These are phyloP conservation scores for Colletotrichum truncatum DNA, from an alignment of 2,329 filamentous ascomycete species.

Conservation along the genomic window DNA sequence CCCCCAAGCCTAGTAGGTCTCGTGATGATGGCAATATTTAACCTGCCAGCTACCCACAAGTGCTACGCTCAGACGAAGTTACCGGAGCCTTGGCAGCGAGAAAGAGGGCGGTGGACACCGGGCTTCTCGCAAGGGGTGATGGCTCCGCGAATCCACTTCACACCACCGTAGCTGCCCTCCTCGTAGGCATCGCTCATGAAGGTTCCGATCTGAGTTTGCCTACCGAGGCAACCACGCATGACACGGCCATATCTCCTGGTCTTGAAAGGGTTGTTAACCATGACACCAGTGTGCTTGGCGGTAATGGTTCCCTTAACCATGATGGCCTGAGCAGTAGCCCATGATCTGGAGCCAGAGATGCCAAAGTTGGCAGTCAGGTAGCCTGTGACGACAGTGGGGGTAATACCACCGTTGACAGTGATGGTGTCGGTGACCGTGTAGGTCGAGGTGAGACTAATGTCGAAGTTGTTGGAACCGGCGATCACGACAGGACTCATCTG, in stretches of 20 bases:
- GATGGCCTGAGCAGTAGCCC: constrained; percentile 8
- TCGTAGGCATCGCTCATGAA: constrained; percentile 17
- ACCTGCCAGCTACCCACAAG: too few species aligned
- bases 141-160: constrained; percentile 10
- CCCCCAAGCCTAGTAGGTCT: too few species aligned
- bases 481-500: constrained; percentile 13
- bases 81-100: not conserved
- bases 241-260: constrained; percentile 13
- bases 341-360: constrained; percentile 1
- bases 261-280: constrained; percentile 19
- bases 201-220: not conserved
- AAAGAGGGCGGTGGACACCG: constrained; percentile 2
- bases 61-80: not conserved
- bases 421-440: constrained; percentile 14
- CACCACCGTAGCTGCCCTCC: constrained; percentile 13
- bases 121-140: constrained; percentile 12
- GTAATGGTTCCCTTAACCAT: constrained; percentile 5
- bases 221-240: constrained; percentile 12
- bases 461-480: not conserved
- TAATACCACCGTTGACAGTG: constrained; percentile 6
- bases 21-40: too few species aligned
- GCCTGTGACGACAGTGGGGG: constrained; percentile 5
- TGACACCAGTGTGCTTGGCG: constrained; percentile 1
- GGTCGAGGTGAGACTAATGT: constrained; percentile 2
- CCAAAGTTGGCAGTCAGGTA: not conserved